Conservation (phyloP, 2,329 filamentous ascomycete genomes). For the Fusarium protoensiforme region DNA sequence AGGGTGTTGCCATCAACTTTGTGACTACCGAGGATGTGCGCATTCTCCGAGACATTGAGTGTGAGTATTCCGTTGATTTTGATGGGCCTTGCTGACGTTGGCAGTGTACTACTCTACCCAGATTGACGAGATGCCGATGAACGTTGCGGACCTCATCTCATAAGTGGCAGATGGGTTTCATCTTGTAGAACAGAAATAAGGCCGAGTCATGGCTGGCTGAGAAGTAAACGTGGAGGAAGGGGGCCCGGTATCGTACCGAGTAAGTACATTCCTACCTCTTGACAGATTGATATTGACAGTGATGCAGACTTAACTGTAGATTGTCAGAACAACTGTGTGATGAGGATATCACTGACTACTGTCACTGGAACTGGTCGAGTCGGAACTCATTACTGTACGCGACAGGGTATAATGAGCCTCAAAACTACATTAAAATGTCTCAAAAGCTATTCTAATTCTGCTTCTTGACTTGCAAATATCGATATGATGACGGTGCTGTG, state of each 20-base stretch:
- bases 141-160: conserved; percentile 74
- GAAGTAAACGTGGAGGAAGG: conserved; percentile 44
- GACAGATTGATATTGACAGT: not conserved
- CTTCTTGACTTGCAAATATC: not conserved
- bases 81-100: conserved; percentile 46
- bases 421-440: not conserved
- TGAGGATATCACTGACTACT: not conserved
- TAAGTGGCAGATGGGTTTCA: conserved; percentile 43
- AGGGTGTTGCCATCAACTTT: conserved; percentile 99
- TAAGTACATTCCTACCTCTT: conserved; percentile 19
- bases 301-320: not conserved
- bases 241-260: conserved; percentile 39
- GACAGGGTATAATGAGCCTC: not conserved
- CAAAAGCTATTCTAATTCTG: not conserved
- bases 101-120: conserved; percentile 94
- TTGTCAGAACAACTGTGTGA: not conserved
- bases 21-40: conserved; percentile 98
- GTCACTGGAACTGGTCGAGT: not conserved
- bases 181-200: not conserved
- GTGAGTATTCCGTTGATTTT: conserved; percentile 62
- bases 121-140: conserved; percentile 99
- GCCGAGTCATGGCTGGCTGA: conserved; percentile 29
- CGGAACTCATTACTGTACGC: not conserved
- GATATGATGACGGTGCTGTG: not conserved
- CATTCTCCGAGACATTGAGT: conserved; percentile 95